A percentile compares a stretch with the other conserved stretches of the same genome.
These are phyloP conservation scores for Batkoa obscura DNA, from an alignment of 371 early-diverging fungal species.

Conservation along the genomic window DNA sequence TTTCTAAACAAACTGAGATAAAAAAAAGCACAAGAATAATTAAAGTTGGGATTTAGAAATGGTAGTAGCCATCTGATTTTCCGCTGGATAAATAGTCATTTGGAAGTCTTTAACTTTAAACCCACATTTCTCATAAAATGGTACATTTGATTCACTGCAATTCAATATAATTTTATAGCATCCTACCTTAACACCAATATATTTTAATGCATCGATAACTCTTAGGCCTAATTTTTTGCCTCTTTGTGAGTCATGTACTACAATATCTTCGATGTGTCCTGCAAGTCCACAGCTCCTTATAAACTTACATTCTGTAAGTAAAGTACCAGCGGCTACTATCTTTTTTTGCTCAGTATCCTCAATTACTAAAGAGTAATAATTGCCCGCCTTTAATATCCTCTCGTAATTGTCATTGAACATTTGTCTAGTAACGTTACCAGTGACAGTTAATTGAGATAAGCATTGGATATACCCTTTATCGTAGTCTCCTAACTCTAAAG, in stretches of 20 bases:
- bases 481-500: constrained; percentile 66
- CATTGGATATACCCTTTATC: constrained; percentile 51
- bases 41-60: too few species aligned
- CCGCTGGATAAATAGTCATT: constrained; percentile 57
- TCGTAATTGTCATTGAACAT: constrained; percentile 25
- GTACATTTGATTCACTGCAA: constrained; percentile 64
- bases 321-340: constrained; percentile 85
- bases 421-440: constrained; percentile 46
- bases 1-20: too few species aligned
- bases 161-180: constrained; percentile 75
- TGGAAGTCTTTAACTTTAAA: constrained; percentile 67
- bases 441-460: constrained; percentile 50
- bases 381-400: constrained; percentile 50
- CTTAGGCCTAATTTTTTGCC: constrained; percentile 69
- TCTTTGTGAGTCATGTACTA: constrained; percentile 78
- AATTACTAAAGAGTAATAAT: constrained; percentile 69
- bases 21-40: too few species aligned
- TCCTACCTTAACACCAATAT: constrained; percentile 33
- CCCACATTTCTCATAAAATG: constrained; percentile 89
- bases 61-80: too few species aligned
- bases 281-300: constrained; percentile 64
- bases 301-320: constrained; percentile 93
- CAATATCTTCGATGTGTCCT: constrained; percentile 86
- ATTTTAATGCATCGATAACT: constrained; percentile 50
- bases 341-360: constrained; percentile 29